Evolutionary conservation across 129 eudicot species (phyloP).

Genomic region (Centaurea solstitialis): DNA sequence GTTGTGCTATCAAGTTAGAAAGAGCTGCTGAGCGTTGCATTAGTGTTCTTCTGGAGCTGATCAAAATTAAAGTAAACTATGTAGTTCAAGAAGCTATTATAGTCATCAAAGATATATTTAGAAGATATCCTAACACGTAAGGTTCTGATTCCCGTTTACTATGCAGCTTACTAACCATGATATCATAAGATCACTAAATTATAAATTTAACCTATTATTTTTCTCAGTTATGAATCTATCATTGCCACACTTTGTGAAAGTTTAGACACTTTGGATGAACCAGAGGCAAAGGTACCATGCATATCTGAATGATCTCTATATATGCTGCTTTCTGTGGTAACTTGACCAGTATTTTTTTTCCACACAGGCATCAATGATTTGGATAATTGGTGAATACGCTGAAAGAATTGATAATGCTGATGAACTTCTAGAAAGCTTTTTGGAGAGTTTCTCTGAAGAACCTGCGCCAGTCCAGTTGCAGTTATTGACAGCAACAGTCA

Average conservation of each 20-base stretch:
- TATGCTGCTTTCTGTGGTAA: background rate
- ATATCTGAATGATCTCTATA: background rate
- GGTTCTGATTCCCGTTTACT: constrained; percentile 17
- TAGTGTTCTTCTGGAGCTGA: constrained; percentile 79
- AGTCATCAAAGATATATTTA: constrained; percentile 76
- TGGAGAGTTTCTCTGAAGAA: constrained; percentile 82
- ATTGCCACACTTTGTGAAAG: constrained; percentile 87
- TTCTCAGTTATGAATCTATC: constrained; percentile 69
- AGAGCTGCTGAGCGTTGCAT: constrained; percentile 91
- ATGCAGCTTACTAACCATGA: background rate
- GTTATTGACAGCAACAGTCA: constrained; percentile 79
- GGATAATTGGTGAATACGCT: constrained; percentile 89
- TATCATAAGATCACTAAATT: background rate
- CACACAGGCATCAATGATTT: constrained; percentile 69
- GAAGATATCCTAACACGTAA: constrained; percentile 91
- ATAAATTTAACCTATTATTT: constrained; percentile 3
- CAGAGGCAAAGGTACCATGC: constrained; percentile 70
- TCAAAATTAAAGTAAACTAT: constrained; percentile 81
- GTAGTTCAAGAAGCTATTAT: constrained; percentile 85
- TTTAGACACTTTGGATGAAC: constrained; percentile 76
- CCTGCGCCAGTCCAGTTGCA: constrained; percentile 86
- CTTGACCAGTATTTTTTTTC: background rate
- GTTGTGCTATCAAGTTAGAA: constrained; percentile 85
- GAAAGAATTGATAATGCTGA: constrained; percentile 93
- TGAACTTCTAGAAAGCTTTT: constrained; percentile 79